phyloP scores from a whole-genome alignment of 106 monocot genomes.

The Acanthochlamys bracteata region DNA sequence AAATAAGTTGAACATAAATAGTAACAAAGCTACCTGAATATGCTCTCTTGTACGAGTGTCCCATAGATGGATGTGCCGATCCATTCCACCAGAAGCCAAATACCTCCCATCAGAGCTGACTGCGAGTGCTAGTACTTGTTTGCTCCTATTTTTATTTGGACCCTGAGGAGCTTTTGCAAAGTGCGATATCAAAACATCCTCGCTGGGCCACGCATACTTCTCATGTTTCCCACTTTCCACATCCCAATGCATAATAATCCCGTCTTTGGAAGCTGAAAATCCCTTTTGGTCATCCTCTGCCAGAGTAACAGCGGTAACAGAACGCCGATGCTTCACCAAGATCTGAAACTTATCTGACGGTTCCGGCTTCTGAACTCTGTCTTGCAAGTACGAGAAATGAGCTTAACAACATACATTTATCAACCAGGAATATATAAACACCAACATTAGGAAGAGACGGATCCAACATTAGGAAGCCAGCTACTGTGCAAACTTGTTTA shows the following conservation, averaged over 20 bases:
- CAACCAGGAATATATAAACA: constrained; percentile 1
- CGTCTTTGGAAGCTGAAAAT: constrained; percentile 93
- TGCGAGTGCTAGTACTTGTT: constrained; percentile 59
- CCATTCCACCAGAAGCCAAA: constrained; percentile 77
- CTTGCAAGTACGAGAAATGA: not conserved
- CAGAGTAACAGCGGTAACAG: constrained; percentile 70
- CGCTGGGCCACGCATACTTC: constrained; percentile 79
- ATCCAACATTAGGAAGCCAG: not conserved
- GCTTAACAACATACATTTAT: not conserved
- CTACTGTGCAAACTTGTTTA: not conserved
- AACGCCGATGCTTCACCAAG: constrained; percentile 61
- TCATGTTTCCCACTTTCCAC: constrained; percentile 76
- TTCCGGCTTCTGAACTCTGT: constrained; percentile 56
- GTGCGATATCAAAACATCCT: constrained; percentile 63
- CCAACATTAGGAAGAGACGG: not conserved
- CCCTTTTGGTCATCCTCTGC: constrained; percentile 68
- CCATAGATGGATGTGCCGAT: constrained; percentile 92
- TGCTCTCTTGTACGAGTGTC: constrained; percentile 78
- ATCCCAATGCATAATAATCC: constrained; percentile 83
- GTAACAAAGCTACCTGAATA: constrained; percentile 49
- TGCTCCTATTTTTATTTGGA: constrained; percentile 52
- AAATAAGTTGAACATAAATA: too few species aligned
- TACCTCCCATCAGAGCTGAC: constrained; percentile 88
- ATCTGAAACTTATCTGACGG: constrained; percentile 34
- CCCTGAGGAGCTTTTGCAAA: constrained; percentile 44